Base-by-base conservation (phyloP, 495 filamentous ascomycete genomes). In the Usnea hakonensis region DNA sequence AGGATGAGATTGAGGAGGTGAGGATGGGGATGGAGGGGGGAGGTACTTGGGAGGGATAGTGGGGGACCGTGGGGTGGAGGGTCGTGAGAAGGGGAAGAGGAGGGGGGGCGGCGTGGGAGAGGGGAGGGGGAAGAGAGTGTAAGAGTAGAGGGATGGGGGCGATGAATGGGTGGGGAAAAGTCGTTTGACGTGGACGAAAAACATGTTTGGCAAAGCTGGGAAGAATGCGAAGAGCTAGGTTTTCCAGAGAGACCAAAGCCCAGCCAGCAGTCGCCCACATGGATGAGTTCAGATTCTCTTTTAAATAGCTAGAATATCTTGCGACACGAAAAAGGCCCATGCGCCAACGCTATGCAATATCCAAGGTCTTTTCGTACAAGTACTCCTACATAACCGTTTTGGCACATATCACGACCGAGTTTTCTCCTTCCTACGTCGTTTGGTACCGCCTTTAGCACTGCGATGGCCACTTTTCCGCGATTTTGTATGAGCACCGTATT, bases 401-500 rank as follows among this genome's bases (percentile, higher is more conserved):
- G 7, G 26, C 13, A n/a, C 5, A 13, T 7, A 9, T 41, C 38
- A 61, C 19, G 14, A 26, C 37, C 55, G 40, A n/a, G 50, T 50
- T n/a, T 54, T 61, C 7, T 33, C 26, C 46, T 61, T 61, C 48
- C 23, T 54, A 9, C 44, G 37, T 33, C 9, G 40, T 55, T 55
- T 35, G 59, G 40, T 17, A 17, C 16, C 8, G 21, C 2, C 16
- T 6, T 55, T 50, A 17, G 44, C 54, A 26, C 30, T 37, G 13
- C 50, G 21, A n/a, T 41, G 36, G 14, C 60, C 44, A 3, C 55
- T 41, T 56, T 60, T 65, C 53, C 55, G 65, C 40, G 58, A 38
- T 48, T 59, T 62, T 35, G 46, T 36, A 17, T 59, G 55, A 37
- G 65, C 59, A 46, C 52, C 44, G 36, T 65, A 57, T 17, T 60